Conservation (phyloP, 768 basidiomycete species). For the Mycena rebaudengoi region DNA sequence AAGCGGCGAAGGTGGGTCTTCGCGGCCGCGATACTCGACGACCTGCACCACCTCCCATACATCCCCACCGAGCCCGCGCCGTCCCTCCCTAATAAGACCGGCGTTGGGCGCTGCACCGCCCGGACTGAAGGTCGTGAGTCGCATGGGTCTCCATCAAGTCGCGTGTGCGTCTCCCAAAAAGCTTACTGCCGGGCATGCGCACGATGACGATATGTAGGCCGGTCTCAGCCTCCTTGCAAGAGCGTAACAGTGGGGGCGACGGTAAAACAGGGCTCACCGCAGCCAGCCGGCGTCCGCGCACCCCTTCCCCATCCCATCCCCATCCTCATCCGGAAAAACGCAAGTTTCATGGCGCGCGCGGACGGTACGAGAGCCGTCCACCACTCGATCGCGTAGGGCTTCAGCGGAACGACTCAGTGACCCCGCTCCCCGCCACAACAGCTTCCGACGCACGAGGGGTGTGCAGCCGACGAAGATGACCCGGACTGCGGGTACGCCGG, state of each 20-base stretch:
- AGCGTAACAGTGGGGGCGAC: background rate
- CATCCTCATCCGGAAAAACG: background rate
- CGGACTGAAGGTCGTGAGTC: background rate
- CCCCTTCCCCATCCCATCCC: background rate
- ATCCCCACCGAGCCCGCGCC: background rate
- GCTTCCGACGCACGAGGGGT: background rate
- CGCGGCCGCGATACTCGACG: background rate
- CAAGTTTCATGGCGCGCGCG: background rate
- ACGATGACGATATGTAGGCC: background rate
- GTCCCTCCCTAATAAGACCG: background rate
- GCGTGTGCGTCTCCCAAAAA: background rate
- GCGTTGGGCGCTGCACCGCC: too few relatives aligned
- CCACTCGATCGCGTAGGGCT: too few relatives aligned
- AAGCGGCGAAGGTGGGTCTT: background rate
- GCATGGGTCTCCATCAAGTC: background rate
- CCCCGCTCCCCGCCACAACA: background rate
- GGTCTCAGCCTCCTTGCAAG: background rate
- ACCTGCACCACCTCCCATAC: background rate
- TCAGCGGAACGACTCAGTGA: background rate
- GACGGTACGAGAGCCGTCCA: background rate
- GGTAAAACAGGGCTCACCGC: background rate
- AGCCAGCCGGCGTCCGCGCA: background rate
- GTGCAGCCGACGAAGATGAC: background rate
- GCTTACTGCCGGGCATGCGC: background rate
- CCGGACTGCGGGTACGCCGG: background rate